Evolutionary conservation across 306 rosid genomes (phyloP).

Genomic region (Rubus idaeus): DNA sequence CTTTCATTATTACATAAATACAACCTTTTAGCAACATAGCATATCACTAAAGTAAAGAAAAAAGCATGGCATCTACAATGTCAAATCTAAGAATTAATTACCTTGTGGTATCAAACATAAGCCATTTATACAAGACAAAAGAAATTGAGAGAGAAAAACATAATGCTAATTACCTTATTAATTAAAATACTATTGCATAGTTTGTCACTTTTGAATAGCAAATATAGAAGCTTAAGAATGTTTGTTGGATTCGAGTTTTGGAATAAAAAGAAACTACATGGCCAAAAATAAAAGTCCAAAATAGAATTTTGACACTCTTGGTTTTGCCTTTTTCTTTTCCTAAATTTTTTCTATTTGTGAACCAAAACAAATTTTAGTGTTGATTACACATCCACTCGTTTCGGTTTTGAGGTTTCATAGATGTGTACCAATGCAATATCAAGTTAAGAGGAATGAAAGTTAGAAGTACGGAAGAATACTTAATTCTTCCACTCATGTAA

Average conservation of each 20-base stretch:
- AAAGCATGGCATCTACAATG: constrained; percentile 15
- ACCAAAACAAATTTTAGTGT: background rate
- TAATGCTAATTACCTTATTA: background rate
- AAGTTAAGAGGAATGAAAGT: background rate
- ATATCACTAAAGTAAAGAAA: constrained; percentile 10
- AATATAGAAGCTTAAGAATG: background rate
- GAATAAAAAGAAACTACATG: background rate
- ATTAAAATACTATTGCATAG: background rate
- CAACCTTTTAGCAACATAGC: background rate
- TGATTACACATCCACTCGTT: background rate
- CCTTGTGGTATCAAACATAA: background rate
- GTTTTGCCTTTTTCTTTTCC: too few species aligned
- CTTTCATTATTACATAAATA: constrained; percentile 29
- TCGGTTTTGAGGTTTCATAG: background rate
- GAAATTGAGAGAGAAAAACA: background rate
- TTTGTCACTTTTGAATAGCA: background rate
- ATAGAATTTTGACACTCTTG: too few species aligned
- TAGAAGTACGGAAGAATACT: background rate
- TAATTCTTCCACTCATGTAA: constrained; percentile 22
- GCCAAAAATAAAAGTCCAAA: too few species aligned
- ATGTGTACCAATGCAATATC: background rate
- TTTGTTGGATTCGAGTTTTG: too few species aligned
- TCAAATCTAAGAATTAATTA: constrained; percentile 2
- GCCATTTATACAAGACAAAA: background rate
- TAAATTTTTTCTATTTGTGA: too few species aligned